These are phyloP conservation scores for Vicia villosa DNA, from an alignment of 306 rosid genomes.

Conservation along the genomic window DNA sequence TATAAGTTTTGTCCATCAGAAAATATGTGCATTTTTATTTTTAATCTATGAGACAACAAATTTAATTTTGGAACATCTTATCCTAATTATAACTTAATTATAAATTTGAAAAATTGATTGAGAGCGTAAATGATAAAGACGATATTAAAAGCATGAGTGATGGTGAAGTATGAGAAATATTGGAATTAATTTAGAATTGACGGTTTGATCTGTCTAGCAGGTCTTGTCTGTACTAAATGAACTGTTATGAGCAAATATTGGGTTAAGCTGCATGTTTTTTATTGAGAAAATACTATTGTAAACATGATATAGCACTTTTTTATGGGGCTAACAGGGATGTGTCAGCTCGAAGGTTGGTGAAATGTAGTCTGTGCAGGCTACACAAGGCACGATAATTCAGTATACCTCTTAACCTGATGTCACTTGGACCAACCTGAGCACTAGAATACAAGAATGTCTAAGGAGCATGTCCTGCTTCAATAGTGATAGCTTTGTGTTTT, in stretches of 20 bases:
- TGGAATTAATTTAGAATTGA: no score
- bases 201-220: not conserved
- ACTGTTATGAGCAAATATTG: not conserved
- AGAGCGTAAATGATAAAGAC: no score
- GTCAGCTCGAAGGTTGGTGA: constrained; percentile 62
- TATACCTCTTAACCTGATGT: constrained; percentile 33
- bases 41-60: no score
- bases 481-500: constrained; percentile 37
- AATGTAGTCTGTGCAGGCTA: constrained; percentile 52
- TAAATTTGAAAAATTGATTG: no score
- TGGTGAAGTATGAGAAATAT: no score
- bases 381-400: constrained; percentile 52
- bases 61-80: no score
- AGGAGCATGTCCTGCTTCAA: constrained; percentile 43
- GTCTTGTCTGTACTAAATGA: constrained; percentile 7
- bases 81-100: no score
- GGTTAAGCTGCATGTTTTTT: not conserved
- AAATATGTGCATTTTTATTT: no score
- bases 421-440: constrained; percentile 24
- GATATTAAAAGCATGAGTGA: no score
- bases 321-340: constrained; percentile 40
- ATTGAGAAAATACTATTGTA: not conserved
- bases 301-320: not conserved
- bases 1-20: no score
- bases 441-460: constrained; percentile 35